phyloP scores from a whole-genome alignment of 1,139 yeast species.

The Magnusiomyces tetraspermus region DNA sequence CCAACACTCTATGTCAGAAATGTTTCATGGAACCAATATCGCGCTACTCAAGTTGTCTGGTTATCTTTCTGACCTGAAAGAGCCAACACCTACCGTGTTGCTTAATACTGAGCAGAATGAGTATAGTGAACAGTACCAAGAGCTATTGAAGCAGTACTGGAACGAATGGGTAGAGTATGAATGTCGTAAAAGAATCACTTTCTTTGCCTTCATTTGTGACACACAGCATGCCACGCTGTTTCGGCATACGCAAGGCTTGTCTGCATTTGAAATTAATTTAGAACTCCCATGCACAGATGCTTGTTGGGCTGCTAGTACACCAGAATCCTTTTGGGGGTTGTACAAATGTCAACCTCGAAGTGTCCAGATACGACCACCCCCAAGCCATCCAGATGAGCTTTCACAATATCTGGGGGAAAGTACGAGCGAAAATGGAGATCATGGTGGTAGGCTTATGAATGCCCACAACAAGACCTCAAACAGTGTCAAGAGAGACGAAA shows the following conservation, averaged over 20 bases:
- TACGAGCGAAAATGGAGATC: neutral
- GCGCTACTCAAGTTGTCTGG: constrained; percentile 29
- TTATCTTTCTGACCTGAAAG: constrained; percentile 21
- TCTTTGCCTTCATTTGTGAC: constrained; percentile 31
- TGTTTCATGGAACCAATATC: constrained; percentile 30
- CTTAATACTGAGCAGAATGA: neutral
- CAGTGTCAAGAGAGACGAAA: too few species aligned
- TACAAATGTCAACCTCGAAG: constrained; percentile 33
- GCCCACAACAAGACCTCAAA: too few species aligned
- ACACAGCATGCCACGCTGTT: constrained; percentile 30
- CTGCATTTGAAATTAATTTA: constrained; percentile 34
- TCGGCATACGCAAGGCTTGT: constrained; percentile 24
- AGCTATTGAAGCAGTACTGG: constrained; percentile 22
- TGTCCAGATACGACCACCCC: constrained; percentile 20
- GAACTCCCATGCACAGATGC: constrained; percentile 39
- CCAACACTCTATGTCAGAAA: constrained; percentile 27
- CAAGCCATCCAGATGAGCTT: constrained; percentile 8
- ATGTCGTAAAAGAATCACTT: constrained; percentile 29
- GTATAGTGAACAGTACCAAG: constrained; percentile 12
- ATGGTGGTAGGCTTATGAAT: too few species aligned
- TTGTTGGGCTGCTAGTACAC: constrained; percentile 34
- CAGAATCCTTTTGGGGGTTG: constrained; percentile 24
- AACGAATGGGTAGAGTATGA: constrained; percentile 29
- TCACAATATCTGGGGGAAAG: neutral
- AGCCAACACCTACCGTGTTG: neutral